phyloP scores from a whole-genome alignment of 1,284 basidiomycete genomes.

The Ceratorhiza oryzae-sativae region DNA sequence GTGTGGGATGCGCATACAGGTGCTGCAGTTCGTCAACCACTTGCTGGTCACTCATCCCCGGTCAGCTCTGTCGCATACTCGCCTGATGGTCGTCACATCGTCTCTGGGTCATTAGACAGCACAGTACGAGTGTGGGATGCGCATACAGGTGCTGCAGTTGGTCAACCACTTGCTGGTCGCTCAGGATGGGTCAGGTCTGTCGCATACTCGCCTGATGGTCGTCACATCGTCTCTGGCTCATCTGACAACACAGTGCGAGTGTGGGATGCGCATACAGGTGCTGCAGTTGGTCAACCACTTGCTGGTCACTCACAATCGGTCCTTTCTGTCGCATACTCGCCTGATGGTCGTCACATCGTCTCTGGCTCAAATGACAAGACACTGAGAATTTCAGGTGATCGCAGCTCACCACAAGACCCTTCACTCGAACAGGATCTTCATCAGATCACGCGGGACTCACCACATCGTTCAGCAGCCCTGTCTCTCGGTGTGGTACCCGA shows the following conservation, averaged over 20 bases:
- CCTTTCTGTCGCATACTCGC: neutral
- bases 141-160: neutral
- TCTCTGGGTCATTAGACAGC: neutral
- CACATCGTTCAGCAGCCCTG: too few species aligned
- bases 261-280: constrained; percentile 9
- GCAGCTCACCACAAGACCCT: neutral
- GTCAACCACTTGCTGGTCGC: neutral
- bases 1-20: neutral
- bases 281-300: neutral
- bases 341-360: neutral
- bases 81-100: neutral
- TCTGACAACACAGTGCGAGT: neutral
- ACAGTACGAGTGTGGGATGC: constrained; percentile 16
- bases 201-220: constrained; percentile 7
- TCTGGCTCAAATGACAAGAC: neutral
- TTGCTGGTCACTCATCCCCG: neutral
- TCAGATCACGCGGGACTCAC: neutral
- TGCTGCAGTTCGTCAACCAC: neutral
- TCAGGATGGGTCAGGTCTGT: neutral
- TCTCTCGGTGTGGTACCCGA: too few species aligned
- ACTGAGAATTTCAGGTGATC: neutral
- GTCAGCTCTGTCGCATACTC: constrained; percentile 7
- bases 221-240: constrained; percentile 14
- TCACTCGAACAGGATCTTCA: too few species aligned
- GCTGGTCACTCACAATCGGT: neutral